Conservation (phyloP, 1,139 yeast genomes). For the Geotrichum aggregatum region DNA sequence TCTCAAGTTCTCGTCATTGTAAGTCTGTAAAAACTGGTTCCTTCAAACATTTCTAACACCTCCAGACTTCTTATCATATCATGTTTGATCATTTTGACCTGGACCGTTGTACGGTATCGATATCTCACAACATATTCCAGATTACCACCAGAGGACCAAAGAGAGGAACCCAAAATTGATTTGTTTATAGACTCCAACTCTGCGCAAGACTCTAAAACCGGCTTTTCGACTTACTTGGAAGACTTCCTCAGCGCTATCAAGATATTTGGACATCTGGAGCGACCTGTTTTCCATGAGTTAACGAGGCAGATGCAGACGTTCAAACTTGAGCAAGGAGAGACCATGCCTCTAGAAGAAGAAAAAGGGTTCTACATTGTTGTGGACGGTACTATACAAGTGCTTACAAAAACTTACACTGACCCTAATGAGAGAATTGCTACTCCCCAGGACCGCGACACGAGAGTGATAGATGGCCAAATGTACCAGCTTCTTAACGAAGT, state of each 20-base stretch:
- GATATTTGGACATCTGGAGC: slow-evolving; percentile 88
- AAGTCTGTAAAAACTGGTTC: slow-evolving; percentile 19
- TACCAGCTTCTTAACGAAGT: slow-evolving; percentile 81
- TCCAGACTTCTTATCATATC: slow-evolving; percentile 27
- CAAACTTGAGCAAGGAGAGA: slow-evolving; percentile 72
- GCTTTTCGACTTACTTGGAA: slow-evolving; percentile 63
- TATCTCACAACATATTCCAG: slow-evolving; percentile 52
- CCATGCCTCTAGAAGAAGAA: slow-evolving; percentile 65
- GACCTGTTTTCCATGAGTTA: slow-evolving; percentile 85
- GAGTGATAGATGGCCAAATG: slow-evolving; percentile 47
- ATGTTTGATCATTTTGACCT: slow-evolving; percentile 28
- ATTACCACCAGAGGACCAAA: slow-evolving; percentile 45
- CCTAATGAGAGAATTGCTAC: neutral
- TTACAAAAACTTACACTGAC: slow-evolving; percentile 43
- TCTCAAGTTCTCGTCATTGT: slow-evolving; percentile 31
- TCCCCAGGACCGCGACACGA: neutral
- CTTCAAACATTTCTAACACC: slow-evolving; percentile 4
- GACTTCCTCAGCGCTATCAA: slow-evolving; percentile 87
- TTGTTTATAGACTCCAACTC: slow-evolving; percentile 41
- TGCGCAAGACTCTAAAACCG: slow-evolving; percentile 41
- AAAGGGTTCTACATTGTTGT: slow-evolving; percentile 91
- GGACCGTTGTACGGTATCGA: slow-evolving; percentile 47
- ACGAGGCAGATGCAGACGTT: slow-evolving; percentile 91
- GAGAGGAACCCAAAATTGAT: slow-evolving; percentile 46
- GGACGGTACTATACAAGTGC: slow-evolving; percentile 83